Base-by-base conservation (phyloP, 2,329 filamentous ascomycete genomes). In the Lachnellula arida region DNA sequence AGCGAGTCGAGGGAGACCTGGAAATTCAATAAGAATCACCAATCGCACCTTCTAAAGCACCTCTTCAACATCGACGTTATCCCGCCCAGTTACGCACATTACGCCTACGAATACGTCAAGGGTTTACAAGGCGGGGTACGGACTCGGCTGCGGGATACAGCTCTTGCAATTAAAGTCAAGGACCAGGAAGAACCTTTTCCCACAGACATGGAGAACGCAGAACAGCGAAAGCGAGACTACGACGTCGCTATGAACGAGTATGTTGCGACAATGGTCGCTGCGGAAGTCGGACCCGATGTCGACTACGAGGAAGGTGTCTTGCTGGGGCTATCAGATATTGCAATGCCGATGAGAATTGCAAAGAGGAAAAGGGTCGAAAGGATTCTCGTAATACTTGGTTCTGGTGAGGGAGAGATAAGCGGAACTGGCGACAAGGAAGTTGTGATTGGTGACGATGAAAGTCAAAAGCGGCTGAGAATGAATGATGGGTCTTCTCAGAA, bases 21-120 rank as follows among this genome's bases (percentile, higher is more conserved):
- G 93, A 97, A 96, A 72, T 97, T 97, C 77, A 96, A 95, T 76
- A 97, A 97, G 75, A 92, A 91, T 65, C 85, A 91, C 68, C 92
- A 97, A 72, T 89, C 86, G 53, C 84, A 89, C 64, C 78, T 97
- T 12, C 82, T 97, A 68, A 93, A 94, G 71, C 85, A 95, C 75
- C 75, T 88, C 46, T 89, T 95, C 69, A 85, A 89, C 63, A 74
- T 84, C 61, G 81, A 85, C 64, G 81, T 82, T 44, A 81, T 97
- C 44, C 89, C 91, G 0, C 74, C 85, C 15, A 75, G 80, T 57
- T 82, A 93, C 72, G 85, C 89, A 56, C 74, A 81, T 47, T 78
- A 84, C 22, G 83, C 97, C 43, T 82, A 87, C 68, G 79, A 83
- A 51, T 97, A 97, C 74, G 82, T 97, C 61, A 77, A 81, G 56